Base-by-base conservation (phyloP, 139 green algal genomes). In the Ettlia oleoabundans region DNA sequence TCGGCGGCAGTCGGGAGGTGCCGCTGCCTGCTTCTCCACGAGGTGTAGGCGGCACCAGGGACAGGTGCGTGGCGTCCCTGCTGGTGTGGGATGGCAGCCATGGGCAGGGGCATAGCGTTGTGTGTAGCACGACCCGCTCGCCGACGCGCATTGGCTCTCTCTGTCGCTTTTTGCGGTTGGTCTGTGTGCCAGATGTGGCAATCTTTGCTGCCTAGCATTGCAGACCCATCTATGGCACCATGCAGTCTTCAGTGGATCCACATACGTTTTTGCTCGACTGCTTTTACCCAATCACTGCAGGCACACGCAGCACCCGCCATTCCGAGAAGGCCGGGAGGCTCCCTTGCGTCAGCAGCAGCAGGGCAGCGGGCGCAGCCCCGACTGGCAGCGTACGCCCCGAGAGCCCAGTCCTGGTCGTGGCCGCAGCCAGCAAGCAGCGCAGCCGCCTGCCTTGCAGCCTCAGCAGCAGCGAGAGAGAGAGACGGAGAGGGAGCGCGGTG, bases 241-340 rank as follows among this genome's bases (percentile, higher is more conserved):
- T n/a, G n/a, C n/a, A n/a, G n/a, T n/a, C n/a, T n/a, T n/a, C n/a
- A n/a, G n/a, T n/a, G n/a, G n/a, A n/a, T n/a, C n/a, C n/a, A n/a
- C n/a, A n/a, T n/a, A n/a, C n/a, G n/a, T n/a, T n/a, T n/a, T n/a
- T n/a, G n/a, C n/a, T n/a, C n/a, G n/a, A n/a, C n/a, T n/a, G n/a
- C n/a, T n/a, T n/a, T n/a, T n/a, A n/a, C n/a, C n/a, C n/a, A 15
- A 35, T 9, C 62, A 69, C 15, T 24, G 15, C 13, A 10, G 15
- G 47, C 47, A 58, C 35, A 35, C 67, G 75, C 61, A 81, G 58
- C 75, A 81, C 75, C 75, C 75, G 4, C 75, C 75, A 15, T 81
- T 81, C 26, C 75, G 75, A 38, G 75, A 81, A 40, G 24, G 37
- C 30, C 8, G 52, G 18, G 64, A 63, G 30, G n/a, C 43, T 1